A percentile compares a stretch with the other conserved stretches of the same genome.
These are phyloP conservation scores for Mycena filopes DNA, from an alignment of 768 basidiomycete genomes.

Conservation along the genomic window DNA sequence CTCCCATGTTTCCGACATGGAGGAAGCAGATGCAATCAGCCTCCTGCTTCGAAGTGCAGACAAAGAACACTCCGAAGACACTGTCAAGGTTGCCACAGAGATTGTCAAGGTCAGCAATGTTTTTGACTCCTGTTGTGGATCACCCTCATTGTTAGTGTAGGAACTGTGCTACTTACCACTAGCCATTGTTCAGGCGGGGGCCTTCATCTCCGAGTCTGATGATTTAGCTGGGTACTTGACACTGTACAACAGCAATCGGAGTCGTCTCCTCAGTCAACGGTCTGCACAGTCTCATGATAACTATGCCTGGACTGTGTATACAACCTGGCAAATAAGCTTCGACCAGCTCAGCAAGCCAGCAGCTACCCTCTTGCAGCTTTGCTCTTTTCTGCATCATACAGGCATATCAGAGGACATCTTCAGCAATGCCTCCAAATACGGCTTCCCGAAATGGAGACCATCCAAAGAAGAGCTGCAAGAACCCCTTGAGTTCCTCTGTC, in stretches of 20 bases:
- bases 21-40: background rate
- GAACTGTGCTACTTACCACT: background rate
- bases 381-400: constrained; percentile 1
- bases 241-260: background rate
- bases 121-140: background rate
- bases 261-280: background rate
- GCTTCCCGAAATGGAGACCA: background rate
- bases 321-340: background rate
- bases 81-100: background rate
- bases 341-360: background rate
- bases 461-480: background rate
- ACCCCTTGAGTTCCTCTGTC: background rate
- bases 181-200: background rate
- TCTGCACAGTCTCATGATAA: background rate
- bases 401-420: constrained; percentile 9
- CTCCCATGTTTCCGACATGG: background rate
- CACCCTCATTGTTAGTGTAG: background rate
- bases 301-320: background rate
- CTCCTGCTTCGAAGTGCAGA: background rate
- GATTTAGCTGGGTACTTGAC: background rate
- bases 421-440: background rate
- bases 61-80: background rate
- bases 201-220: background rate
- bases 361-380: background rate
- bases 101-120: background rate